Percentiles rank a stretch among this genome's conserved stretches.
These are phyloP conservation scores for Botryotinia convoluta DNA, from an alignment of 2,329 filamentous ascomycete genomes.

Conservation along the genomic window DNA sequence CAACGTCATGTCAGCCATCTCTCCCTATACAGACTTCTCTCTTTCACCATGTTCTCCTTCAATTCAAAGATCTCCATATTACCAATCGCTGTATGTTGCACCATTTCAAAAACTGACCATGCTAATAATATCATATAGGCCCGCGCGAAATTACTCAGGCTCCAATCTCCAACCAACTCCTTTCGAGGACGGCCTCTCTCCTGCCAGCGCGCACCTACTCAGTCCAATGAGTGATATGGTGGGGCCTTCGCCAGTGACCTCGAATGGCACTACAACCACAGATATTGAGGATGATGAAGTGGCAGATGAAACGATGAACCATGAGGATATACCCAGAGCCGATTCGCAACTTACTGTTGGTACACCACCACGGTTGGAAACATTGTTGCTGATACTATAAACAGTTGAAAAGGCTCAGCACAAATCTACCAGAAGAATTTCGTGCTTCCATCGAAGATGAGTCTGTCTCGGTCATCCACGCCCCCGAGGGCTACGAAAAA, in stretches of 20 bases:
- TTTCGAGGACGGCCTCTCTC: constrained; percentile 38
- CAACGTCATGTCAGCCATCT: constrained; percentile 54
- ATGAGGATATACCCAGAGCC: constrained; percentile 33
- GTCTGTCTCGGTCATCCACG: constrained; percentile 87
- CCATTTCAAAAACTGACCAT: constrained; percentile 12
- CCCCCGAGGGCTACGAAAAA: constrained; percentile 74
- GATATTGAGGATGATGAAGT: constrained; percentile 82
- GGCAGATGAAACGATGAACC: constrained; percentile 54
- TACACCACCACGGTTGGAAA: constrained; percentile 19
- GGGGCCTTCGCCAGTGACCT: constrained; percentile 80
- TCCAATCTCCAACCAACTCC: constrained; percentile 52
- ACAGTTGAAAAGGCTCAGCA: constrained; percentile 41
- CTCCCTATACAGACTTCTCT: constrained; percentile 54
- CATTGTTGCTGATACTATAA: constrained; percentile 24
- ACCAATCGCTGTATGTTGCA: constrained; percentile 50
- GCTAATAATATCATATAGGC: constrained; percentile 39
- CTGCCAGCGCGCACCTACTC: constrained; percentile 46
- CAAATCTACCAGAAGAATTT: constrained; percentile 56
- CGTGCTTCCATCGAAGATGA: constrained; percentile 67
- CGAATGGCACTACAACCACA: constrained; percentile 77
- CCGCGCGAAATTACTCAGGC: constrained; percentile 46
- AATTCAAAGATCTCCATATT: constrained; percentile 44
- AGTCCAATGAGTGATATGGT: constrained; percentile 68
- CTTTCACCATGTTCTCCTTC: constrained; percentile 52
- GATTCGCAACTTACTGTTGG: constrained; percentile 32